Base-by-base conservation (phyloP, 768 basidiomycete genomes). In the Arthromyces matolae region DNA sequence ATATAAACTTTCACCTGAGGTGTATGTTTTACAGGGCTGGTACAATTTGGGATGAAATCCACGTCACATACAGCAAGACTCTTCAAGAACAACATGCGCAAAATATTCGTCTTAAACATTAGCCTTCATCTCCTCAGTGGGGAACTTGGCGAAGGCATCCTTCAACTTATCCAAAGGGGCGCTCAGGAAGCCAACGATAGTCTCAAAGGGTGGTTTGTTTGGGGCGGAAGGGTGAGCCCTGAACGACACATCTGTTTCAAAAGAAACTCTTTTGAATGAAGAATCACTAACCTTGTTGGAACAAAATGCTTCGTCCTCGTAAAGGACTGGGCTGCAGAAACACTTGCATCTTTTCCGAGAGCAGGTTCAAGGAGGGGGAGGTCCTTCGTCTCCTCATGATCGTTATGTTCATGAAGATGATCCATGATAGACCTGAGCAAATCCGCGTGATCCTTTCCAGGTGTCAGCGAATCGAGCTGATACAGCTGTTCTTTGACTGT, bases 181-280 rank as follows among this genome's bases (percentile, higher is more conserved):
- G 0, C 70, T 63, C 47, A 84, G 60, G 46, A 84, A 69, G 0
- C 76, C 80, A 2, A 67, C 75, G 12, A 83, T 49, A 0, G 80
- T 86, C 64, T 84, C 81, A 48, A 74, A 77, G 0, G 81, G 82
- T 3, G 82, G 80, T 47, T 76, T 69, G 56, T 82, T 73, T 1
- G 81, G 81, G 0, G 73, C 71, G 10, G 54, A 57, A 0, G 79
- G 80, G 54, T 81, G 80, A 5, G 77, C 54, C 20, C 79, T 80
- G 52, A 1, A 22, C 37, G 28, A 18, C 1, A 29, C 12, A 22
- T 33, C 16, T 8, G 6, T n/a, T 9, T 18, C 10, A 25, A 19
- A 12, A 39, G n/a, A 14, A 51, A 4, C 10, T 18, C 2, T 38
- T 8, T 14, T 36, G 8, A 19, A 8, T 8, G 8, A 43, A 37